These are phyloP conservation scores for Xylariaceae sp. DNA, from an alignment of 2,329 filamentous ascomycete genomes.

Conservation along the genomic window DNA sequence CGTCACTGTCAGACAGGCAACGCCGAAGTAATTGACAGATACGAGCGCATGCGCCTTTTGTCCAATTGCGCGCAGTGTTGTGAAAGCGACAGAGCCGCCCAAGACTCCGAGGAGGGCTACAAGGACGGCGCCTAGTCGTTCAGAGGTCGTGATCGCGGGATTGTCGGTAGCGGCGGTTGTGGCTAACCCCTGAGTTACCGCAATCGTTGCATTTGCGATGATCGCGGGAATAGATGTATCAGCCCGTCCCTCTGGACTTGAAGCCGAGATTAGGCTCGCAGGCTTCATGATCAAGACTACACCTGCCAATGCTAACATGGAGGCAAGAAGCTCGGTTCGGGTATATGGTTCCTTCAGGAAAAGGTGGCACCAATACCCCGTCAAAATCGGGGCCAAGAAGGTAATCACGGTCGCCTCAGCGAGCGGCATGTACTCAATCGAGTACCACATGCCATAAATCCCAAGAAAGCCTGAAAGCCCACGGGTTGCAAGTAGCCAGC, in stretches of 20 bases:
- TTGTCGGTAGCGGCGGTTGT: slow-evolving; percentile 37
- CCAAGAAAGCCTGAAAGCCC: slow-evolving; percentile 70
- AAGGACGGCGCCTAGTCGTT: slow-evolving; percentile 64
- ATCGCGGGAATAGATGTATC: slow-evolving; percentile 17
- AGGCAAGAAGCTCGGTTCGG: slow-evolving; percentile 68
- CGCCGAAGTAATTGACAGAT: slow-evolving; percentile 77
- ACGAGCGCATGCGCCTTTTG: slow-evolving; percentile 75
- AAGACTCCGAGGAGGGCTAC: slow-evolving; percentile 71
- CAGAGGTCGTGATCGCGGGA: slow-evolving; percentile 37
- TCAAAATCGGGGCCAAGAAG: slow-evolving; percentile 73
- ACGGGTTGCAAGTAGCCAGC: slow-evolving; percentile 59
- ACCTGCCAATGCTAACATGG: slow-evolving; percentile 67
- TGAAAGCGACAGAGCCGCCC: slow-evolving; percentile 69
- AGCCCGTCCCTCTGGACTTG: slow-evolving; percentile 1
- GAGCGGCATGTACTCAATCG: slow-evolving; percentile 46
- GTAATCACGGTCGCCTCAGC: slow-evolving; percentile 87
- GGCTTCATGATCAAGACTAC: slow-evolving; percentile 81
- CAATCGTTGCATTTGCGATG: slow-evolving; percentile 9
- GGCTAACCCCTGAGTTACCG: slow-evolving; percentile 17
- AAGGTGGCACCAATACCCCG: slow-evolving; percentile 74
- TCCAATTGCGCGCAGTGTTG: slow-evolving; percentile 72
- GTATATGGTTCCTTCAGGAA: slow-evolving; percentile 73
- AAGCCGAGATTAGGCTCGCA: slow-evolving; percentile 34
- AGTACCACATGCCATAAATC: slow-evolving; percentile 68
- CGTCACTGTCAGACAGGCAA: slow-evolving; percentile 64